Evolutionary conservation across 2,329 filamentous ascomycete species (phyloP).

Genomic region (Paramyrothecium sp.): DNA sequence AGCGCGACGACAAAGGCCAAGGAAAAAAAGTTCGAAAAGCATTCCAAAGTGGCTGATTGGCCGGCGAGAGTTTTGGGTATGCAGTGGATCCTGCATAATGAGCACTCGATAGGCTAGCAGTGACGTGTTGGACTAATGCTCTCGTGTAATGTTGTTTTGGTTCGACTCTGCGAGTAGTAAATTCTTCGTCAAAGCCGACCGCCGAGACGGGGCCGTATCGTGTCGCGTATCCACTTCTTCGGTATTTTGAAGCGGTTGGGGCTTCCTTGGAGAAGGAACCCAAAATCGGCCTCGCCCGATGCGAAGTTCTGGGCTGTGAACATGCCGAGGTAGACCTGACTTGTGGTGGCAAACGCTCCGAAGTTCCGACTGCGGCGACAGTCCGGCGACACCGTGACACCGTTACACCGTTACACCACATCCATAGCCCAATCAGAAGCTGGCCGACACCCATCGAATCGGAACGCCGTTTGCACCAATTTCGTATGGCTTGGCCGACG

Average conservation of each 20-base stretch:
- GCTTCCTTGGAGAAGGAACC: background rate
- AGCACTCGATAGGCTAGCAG: background rate
- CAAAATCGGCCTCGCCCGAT: background rate
- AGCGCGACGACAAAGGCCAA: no score
- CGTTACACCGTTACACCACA: background rate
- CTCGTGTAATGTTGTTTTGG: background rate
- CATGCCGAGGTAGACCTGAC: background rate
- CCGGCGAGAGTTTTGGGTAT: background rate
- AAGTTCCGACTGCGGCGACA: background rate
- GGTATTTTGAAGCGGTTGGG: background rate
- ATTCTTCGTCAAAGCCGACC: background rate
- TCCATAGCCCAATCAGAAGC: constrained; percentile 14
- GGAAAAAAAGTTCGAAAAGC: background rate
- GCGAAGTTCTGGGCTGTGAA: no score
- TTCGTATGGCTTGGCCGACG: constrained; percentile 51
- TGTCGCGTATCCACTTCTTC: background rate
- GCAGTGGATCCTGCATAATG: background rate
- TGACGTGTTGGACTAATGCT: background rate
- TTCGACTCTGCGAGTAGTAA: background rate
- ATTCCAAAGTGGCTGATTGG: background rate
- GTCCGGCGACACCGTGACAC: background rate
- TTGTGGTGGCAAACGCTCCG: background rate
- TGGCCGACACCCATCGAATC: constrained; percentile 51
- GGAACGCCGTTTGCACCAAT: constrained; percentile 59
- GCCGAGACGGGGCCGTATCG: background rate